Evolutionary conservation across 2,329 filamentous ascomycete species (phyloP).

Genomic region (Trichoderma citrinoviride): DNA sequence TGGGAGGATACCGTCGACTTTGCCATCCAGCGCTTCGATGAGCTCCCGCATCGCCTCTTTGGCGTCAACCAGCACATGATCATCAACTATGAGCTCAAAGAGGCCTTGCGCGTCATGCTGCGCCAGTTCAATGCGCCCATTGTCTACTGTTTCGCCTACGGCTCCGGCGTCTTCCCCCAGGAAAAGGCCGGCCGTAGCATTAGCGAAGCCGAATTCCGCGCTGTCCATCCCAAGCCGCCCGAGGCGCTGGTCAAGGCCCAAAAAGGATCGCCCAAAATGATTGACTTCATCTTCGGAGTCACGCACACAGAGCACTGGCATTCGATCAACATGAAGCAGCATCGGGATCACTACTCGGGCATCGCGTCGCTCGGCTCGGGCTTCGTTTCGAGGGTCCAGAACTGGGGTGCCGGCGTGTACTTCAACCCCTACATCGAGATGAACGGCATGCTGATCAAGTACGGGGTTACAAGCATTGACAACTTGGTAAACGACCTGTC

Average conservation of each 20-base stretch:
- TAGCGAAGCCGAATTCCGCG: constrained; percentile 55
- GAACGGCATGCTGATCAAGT: constrained; percentile 95
- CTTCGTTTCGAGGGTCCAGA: constrained; percentile 80
- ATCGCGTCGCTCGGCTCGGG: constrained; percentile 81
- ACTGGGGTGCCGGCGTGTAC: constrained; percentile 93
- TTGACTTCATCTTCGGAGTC: constrained; percentile 97
- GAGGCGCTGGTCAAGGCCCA: constrained; percentile 80
- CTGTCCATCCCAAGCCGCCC: constrained; percentile 79
- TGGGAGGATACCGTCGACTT: constrained; percentile 46
- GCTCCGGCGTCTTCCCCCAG: constrained; percentile 93
- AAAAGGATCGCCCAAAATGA: constrained; percentile 88
- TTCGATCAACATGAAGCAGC: constrained; percentile 82
- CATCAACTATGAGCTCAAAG: constrained; percentile 94
- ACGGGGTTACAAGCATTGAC: constrained; percentile 92
- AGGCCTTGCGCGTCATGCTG: constrained; percentile 79
- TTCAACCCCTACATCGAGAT: constrained; percentile 95
- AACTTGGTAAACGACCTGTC: constrained; percentile 83
- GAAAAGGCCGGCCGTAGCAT: constrained; percentile 50
- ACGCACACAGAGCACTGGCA: constrained; percentile 97
- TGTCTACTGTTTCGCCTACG: constrained; percentile 94
- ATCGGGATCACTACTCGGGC: constrained; percentile 88
- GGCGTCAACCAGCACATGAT: constrained; percentile 95
- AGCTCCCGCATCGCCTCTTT: constrained; percentile 57
- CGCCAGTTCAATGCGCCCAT: constrained; percentile 93
- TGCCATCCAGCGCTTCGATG: constrained; percentile 44